These are phyloP conservation scores for Citeromyces hawaiiensis DNA, from an alignment of 1,139 yeast species.

Conservation along the genomic window DNA sequence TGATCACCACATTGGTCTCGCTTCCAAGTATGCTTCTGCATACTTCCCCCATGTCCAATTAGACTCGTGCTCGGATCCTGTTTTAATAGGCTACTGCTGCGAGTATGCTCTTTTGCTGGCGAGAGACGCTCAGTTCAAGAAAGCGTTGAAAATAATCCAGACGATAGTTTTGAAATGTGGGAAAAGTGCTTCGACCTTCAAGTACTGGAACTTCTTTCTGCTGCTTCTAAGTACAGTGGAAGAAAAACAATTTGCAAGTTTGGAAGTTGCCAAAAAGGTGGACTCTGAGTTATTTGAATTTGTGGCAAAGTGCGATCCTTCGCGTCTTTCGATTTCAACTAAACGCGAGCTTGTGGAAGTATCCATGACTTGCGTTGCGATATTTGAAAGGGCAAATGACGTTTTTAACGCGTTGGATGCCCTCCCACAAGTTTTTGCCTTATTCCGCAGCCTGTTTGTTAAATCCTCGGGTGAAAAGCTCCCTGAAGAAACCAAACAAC, in stretches of 20 bases:
- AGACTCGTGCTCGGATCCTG: background rate
- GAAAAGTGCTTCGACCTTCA: background rate
- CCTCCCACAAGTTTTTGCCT: slow-evolving; percentile 51
- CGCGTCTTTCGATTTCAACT: slow-evolving; percentile 12
- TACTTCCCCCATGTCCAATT: background rate
- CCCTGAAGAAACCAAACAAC: background rate
- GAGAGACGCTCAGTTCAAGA: background rate
- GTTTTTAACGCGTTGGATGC: slow-evolving; percentile 47
- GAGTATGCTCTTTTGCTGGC: background rate
- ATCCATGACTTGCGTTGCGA: slow-evolving; percentile 63
- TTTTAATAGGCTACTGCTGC: background rate
- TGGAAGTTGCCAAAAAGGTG: background rate
- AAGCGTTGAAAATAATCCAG: background rate
- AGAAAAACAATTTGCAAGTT: background rate
- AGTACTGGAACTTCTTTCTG: background rate
- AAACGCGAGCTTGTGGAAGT: slow-evolving; percentile 20
- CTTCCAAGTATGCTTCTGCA: background rate
- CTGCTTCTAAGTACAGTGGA: background rate
- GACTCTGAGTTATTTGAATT: background rate
- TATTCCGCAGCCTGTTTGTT: slow-evolving; percentile 41
- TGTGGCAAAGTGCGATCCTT: background rate
- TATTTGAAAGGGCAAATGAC: slow-evolving; percentile 50
- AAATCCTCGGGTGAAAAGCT: slow-evolving; percentile 6
- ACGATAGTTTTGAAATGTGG: background rate
- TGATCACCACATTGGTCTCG: background rate